phyloP scores from a whole-genome alignment of 192 early-diverging fungal genomes.

The Glomus cerebriforme region DNA sequence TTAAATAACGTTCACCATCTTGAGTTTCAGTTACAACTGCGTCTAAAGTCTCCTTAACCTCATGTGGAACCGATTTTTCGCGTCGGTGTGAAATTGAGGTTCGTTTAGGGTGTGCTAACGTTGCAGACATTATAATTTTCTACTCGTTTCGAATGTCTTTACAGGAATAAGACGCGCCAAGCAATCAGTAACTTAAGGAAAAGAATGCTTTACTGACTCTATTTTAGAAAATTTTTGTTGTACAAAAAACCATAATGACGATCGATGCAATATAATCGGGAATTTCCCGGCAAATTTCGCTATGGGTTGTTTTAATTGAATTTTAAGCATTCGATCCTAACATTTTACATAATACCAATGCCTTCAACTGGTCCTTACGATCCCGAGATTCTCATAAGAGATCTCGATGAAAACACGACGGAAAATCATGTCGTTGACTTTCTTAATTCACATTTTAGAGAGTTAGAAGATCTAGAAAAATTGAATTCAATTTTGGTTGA shows the following conservation, averaged over 20 bases:
- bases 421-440: slow-evolving; percentile 44
- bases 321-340: too few relatives aligned
- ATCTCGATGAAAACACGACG: slow-evolving; percentile 1
- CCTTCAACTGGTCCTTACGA: not conserved
- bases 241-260: too few relatives aligned
- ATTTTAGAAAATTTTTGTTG: too few relatives aligned
- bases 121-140: not conserved
- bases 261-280: too few relatives aligned
- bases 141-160: not conserved
- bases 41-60: slow-evolving; percentile 24
- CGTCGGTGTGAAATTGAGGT: slow-evolving; percentile 7
- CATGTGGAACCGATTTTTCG: slow-evolving; percentile 7
- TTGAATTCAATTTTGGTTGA: slow-evolving; percentile 34
- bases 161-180: not conserved
- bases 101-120: not conserved
- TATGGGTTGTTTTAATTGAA: too few relatives aligned
- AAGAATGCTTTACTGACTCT: not conserved
- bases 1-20: slow-evolving; percentile 74
- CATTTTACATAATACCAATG: too few relatives aligned
- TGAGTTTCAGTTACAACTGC: slow-evolving; percentile 72
- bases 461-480: slow-evolving; percentile 41
- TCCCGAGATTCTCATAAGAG: not conserved
- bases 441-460: slow-evolving; percentile 39
- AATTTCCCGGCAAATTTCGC: too few relatives aligned
- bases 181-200: not conserved